phyloP scores from a whole-genome alignment of 73 alveolate species.

The Stentor coeruleus region DNA sequence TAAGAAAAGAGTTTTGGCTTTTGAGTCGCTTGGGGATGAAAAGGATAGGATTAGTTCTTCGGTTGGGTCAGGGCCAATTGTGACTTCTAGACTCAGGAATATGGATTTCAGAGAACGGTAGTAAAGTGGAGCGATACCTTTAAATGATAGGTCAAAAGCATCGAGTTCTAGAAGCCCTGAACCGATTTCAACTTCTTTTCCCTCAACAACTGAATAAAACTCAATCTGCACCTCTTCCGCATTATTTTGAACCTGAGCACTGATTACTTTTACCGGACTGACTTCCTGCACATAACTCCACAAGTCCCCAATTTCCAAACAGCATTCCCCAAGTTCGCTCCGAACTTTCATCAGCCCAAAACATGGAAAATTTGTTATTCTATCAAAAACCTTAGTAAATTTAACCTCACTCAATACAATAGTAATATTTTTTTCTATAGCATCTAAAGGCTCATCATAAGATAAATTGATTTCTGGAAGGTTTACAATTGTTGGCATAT shows the following conservation, averaged over 20 bases:
- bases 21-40: not conserved
- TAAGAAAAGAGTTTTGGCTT: not conserved
- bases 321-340: not conserved
- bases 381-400: not conserved
- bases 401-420: not conserved
- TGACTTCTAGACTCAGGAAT: not conserved
- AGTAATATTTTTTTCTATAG: no score
- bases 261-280: not conserved
- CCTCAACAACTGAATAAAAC: not conserved
- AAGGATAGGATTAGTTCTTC: not conserved
- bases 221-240: not conserved
- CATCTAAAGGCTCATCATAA: not conserved
- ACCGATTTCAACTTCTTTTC: no score
- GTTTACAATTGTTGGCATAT: not conserved
- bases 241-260: no score
- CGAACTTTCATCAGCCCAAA: not conserved
- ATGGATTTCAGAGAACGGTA: not conserved
- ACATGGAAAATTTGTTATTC: not conserved
- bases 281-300: not conserved
- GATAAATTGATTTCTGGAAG: not conserved
- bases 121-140: not conserved
- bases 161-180: not conserved
- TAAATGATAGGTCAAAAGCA: no score
- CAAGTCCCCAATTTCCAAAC: not conserved
- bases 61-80: not conserved